Evolutionary conservation across 2,329 filamentous ascomycete genomes (phyloP).

Genomic region (Chaetomium sp.): DNA sequence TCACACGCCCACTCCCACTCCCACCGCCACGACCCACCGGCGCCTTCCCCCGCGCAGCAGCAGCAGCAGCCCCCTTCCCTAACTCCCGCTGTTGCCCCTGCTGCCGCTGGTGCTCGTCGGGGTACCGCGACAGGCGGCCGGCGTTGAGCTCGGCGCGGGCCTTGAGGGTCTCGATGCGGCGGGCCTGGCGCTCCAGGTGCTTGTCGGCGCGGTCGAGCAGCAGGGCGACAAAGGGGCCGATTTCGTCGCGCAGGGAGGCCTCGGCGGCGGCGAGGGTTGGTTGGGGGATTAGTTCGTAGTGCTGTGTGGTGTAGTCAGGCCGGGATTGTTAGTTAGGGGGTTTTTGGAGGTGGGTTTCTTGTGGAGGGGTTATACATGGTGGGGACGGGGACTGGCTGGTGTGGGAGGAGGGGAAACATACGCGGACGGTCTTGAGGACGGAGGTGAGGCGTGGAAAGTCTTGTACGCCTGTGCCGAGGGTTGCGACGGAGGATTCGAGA

Average conservation of each 20-base stretch:
- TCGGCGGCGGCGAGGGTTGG: constrained; percentile 80
- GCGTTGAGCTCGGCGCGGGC: constrained; percentile 83
- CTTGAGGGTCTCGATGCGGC: constrained; percentile 80
- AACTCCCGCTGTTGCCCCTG: constrained; percentile 14
- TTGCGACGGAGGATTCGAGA: constrained; percentile 62
- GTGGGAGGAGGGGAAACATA: constrained; percentile 41
- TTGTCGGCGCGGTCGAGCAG: constrained; percentile 81
- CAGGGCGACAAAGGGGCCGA: constrained; percentile 79
- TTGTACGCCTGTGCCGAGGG: constrained; percentile 57
- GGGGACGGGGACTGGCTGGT: constrained; percentile 1
- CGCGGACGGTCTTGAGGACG: constrained; percentile 61
- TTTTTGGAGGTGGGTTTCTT: background rate
- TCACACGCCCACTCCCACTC: constrained; percentile 5
- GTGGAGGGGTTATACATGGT: background rate
- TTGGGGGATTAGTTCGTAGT: constrained; percentile 91
- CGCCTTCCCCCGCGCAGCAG: constrained; percentile 23
- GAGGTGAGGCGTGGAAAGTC: constrained; percentile 60
- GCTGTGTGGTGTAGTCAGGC: constrained; percentile 51
- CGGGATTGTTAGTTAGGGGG: background rate
- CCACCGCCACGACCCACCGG: constrained; percentile 24
- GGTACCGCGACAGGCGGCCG: constrained; percentile 56
- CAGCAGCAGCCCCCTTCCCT: background rate
- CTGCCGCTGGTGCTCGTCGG: constrained; percentile 35
- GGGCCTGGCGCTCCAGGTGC: constrained; percentile 78
- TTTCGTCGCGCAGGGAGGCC: constrained; percentile 80